Base-by-base conservation (phyloP, 2,329 filamentous ascomycete genomes). In the Podosphaera aphanis region DNA sequence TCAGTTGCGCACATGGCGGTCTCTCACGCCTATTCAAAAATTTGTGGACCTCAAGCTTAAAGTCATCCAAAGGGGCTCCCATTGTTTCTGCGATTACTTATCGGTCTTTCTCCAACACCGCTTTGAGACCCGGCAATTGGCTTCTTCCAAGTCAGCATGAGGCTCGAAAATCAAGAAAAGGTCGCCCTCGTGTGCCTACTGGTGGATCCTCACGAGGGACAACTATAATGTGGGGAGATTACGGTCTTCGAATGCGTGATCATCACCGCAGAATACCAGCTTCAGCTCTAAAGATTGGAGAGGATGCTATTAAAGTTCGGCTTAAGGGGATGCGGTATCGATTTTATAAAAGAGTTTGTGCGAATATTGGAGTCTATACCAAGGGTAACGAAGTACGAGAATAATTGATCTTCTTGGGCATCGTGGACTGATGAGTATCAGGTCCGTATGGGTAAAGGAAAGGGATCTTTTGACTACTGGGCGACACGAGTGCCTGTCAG, bases 401-500 rank as follows among this genome's bases (percentile, higher is more conserved):
- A n/a, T 38, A 15, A 11, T 33, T 10, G n/a, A 1, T 29, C 7
- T 18, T 11, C 10, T 16, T 33, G 20, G n/a, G 20, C 20, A 20
- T 21, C 43, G 18, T 29, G 15, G 5, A 16, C 38, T 44, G 21
- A 31, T 23, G 19, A 29, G 46, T 45, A 41, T 5, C 52, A 79
- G 75, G 80, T 84, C 62, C 80, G 90, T 73, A 98, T 98, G 92
- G 90, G 90, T 62, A 98, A 95, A 65, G 90, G 90, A 64, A 98
- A 98, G 62, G 90, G 90, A 55, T 82, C 79, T 50, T 95, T 98
- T 60, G 90, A 98, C 61, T 83, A 93, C 60, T 98, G 90, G 90
- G 85, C 88, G 3, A 75, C 81, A 19, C 77, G 88, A 62, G 77
- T 95, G 53, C 77, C 84, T 7, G 83, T 95, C 44, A 93, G 82